Base-by-base conservation (phyloP, 73 alveolate species). In the Paramecium primaurelia region DNA sequence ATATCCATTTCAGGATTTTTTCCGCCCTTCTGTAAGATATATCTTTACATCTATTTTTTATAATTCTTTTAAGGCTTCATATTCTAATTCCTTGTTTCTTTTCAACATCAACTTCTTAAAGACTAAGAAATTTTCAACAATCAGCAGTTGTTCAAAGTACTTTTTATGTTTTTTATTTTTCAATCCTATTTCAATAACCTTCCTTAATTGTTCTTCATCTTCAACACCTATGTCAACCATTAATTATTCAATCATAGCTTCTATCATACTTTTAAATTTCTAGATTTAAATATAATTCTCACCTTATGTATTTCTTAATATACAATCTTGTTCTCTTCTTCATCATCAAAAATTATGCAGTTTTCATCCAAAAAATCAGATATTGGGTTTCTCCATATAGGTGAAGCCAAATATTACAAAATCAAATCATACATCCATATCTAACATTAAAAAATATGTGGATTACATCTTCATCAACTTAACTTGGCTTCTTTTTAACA, bases 331-430 rank as follows among this genome's bases (percentile, higher is more conserved):
- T 97, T 97, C 86, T 97, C 99, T 12, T 96, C 99, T 47, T 96
- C 98, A 68, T 92, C 95, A 80, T 97, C 99, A 86, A 97, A 97
- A 36, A 96, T 86, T 25, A 95, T 59, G 90, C 99, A 97, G 88
- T 96, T 93, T 88, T 97, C 97, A 92, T 96, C 97, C 6, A 88
- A 60, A 54, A 88, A 88, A 54, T 88, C 93, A 22, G 86, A 88
- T 30, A 88, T 88, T 10, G 93, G 93, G 34, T 68, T 80, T 42
- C 86, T 88, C 93, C 93, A 88, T 8, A 88, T 44, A 0, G 93
- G 93, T 10, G 93, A 88, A 18, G 93, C 86, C 34, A 88, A 49
- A 69, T 88, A 88, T 44, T 88, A 37, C 6, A 88, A 77, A 16
- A 88, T 54, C 34, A 68, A 88, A 45, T 88, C 93, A 44, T 88